A percentile compares a stretch with the other conserved stretches of the same genome.
Evolutionary conservation across 2,329 filamentous ascomycete genomes (phyloP).

Genomic region (Calycina herbarum): DNA sequence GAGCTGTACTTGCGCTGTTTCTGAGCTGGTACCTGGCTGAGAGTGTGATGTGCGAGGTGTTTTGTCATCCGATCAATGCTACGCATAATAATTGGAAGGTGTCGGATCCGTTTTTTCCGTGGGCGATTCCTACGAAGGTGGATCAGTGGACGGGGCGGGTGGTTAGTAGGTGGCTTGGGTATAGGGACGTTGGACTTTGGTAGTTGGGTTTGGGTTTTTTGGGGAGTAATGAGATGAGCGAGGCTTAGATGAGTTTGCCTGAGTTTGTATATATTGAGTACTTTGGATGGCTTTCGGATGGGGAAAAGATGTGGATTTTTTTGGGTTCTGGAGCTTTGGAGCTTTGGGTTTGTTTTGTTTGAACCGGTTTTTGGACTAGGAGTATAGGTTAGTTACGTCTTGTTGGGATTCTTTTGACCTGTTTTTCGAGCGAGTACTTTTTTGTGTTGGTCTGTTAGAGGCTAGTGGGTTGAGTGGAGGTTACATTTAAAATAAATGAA

Average conservation of each 20-base stretch:
- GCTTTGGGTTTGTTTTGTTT: no score
- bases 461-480: no score
- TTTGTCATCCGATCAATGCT: slow-evolving; percentile 56
- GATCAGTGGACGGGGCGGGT: slow-evolving; percentile 53
- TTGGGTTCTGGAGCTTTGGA: no score
- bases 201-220: background rate
- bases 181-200: background rate
- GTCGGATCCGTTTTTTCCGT: slow-evolving; percentile 61
- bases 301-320: no score
- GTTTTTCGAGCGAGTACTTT: no score
- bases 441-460: no score
- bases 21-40: slow-evolving; percentile 58
- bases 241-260: background rate
- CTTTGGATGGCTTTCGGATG: no score
- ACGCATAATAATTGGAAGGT: slow-evolving; percentile 50
- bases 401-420: no score
- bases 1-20: slow-evolving; percentile 40
- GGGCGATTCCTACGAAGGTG: slow-evolving; percentile 59
- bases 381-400: no score
- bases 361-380: no score
- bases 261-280: background rate
- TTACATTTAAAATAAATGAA: no score
- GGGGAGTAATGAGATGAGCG: no score
- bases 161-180: slow-evolving; percentile 1
- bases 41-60: slow-evolving; percentile 51